Percentiles rank a stretch among this genome's conserved stretches.
Conservation (phyloP, 441 rosid species). For the Biscutella laevigata region DNA sequence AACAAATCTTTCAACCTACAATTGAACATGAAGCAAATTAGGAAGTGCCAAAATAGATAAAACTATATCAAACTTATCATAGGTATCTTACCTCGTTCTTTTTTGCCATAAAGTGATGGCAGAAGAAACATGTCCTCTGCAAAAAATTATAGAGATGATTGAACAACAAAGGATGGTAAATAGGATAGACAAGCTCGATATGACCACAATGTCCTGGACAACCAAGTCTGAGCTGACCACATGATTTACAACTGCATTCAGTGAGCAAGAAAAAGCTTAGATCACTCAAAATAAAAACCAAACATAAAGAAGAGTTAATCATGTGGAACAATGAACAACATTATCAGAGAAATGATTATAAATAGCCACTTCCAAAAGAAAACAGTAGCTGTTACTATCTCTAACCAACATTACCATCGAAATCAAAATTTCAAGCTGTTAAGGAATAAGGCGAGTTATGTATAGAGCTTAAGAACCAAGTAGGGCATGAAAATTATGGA, state of each 20-base stretch:
- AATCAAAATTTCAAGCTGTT: too few relatives aligned
- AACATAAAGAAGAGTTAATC: slow-evolving; percentile 3
- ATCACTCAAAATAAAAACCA: not conserved
- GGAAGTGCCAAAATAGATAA: not conserved
- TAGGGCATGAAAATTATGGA: not conserved
- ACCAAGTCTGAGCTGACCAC: slow-evolving; percentile 46
- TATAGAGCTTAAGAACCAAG: not conserved
- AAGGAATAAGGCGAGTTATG: not conserved
- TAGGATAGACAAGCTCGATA: slow-evolving; percentile 62
- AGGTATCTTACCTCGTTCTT: slow-evolving; percentile 37
- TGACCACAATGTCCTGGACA: slow-evolving; percentile 98
- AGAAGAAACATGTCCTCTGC: slow-evolving; percentile 60
- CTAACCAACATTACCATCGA: too few relatives aligned
- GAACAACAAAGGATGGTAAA: slow-evolving; percentile 82
- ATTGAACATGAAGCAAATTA: slow-evolving; percentile 11
- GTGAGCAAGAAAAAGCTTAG: not conserved
- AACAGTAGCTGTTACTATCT: too few relatives aligned
- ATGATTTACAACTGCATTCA: slow-evolving; percentile 65
- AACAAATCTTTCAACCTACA: slow-evolving; percentile 55
- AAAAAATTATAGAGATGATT: slow-evolving; percentile 47
- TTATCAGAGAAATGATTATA: too few relatives aligned
- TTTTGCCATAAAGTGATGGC: slow-evolving; percentile 47
- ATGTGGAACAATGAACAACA: not conserved
- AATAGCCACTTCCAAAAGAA: too few relatives aligned
- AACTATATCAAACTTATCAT: not conserved